Evolutionary conservation across 2,329 filamentous ascomycete genomes (phyloP).

Genomic region (Niveomyces coronatus): DNA sequence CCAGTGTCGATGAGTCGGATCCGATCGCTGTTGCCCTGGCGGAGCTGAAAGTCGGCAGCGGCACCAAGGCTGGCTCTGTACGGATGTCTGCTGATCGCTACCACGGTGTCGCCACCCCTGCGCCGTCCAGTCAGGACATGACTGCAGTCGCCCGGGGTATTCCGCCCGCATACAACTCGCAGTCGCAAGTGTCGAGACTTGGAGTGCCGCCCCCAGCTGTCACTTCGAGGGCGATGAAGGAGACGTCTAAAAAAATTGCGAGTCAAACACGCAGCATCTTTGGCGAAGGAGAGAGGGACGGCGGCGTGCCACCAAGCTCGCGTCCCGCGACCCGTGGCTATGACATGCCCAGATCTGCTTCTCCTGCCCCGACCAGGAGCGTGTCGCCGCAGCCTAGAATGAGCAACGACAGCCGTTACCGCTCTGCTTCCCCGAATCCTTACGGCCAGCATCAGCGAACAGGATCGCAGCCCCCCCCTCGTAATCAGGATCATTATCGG

Average conservation of each 20-base stretch:
- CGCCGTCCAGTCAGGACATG: slow-evolving; percentile 37
- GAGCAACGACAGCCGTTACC: slow-evolving; percentile 34
- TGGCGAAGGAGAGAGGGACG: slow-evolving; percentile 28
- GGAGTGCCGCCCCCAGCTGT: slow-evolving; percentile 87
- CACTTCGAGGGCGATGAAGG: slow-evolving; percentile 90
- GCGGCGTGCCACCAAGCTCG: slow-evolving; percentile 29
- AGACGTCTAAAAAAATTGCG: slow-evolving; percentile 81
- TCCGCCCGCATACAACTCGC: slow-evolving; percentile 75
- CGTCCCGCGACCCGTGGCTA: slow-evolving; percentile 46
- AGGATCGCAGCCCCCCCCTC: slow-evolving; percentile 31
- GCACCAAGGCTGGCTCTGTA: slow-evolving; percentile 65
- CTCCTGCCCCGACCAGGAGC: slow-evolving; percentile 57
- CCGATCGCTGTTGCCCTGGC: slow-evolving; percentile 88
- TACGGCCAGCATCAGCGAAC: slow-evolving; percentile 35
- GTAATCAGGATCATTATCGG: slow-evolving; percentile 35
- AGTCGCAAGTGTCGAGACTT: slow-evolving; percentile 57
- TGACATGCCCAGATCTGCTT: slow-evolving; percentile 50
- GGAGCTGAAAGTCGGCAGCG: slow-evolving; percentile 75
- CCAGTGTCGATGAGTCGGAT: slow-evolving; percentile 55
- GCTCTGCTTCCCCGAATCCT: slow-evolving; percentile 54
- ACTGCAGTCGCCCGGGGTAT: slow-evolving; percentile 57
- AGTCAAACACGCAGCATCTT: slow-evolving; percentile 78
- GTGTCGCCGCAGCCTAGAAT: slow-evolving; percentile 52
- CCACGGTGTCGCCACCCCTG: slow-evolving; percentile 83
- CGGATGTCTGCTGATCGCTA: slow-evolving; percentile 95